phyloP scores from a whole-genome alignment of 495 filamentous ascomycete genomes.

The Cercophora sp. region DNA sequence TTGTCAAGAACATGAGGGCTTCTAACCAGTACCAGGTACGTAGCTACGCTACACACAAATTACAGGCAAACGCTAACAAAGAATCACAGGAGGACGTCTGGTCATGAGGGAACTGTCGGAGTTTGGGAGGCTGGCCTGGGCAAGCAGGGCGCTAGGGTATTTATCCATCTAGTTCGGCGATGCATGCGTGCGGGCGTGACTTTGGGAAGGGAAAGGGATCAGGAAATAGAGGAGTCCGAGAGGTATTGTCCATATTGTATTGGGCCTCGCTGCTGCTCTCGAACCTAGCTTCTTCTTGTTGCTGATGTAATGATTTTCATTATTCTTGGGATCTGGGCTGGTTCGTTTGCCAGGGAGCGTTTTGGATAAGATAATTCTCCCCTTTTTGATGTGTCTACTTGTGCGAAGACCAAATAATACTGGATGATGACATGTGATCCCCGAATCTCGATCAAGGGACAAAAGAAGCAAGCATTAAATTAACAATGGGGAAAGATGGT shows the following conservation, averaged over 20 bases:
- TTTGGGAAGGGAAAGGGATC: conserved; percentile 7
- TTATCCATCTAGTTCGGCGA: conserved; percentile 10
- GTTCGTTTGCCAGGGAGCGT: neutral
- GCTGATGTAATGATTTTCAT: neutral
- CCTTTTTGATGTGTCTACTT: neutral
- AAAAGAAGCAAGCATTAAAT: neutral
- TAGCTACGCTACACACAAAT: neutral
- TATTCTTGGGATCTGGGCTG: neutral
- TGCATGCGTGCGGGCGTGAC: conserved; percentile 8
- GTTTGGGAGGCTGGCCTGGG: too few relatives aligned
- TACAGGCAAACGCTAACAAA: conserved; percentile 16
- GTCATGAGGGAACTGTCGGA: conserved; percentile 55
- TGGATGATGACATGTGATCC: too few relatives aligned
- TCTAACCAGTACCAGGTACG: conserved; percentile 90
- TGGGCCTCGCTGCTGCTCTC: conserved; percentile 10
- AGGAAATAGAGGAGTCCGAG: conserved; percentile 18
- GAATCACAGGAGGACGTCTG: conserved; percentile 72
- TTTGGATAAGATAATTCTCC: neutral
- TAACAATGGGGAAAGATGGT: neutral
- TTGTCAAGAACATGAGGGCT: conserved; percentile 92
- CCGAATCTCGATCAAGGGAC: too few relatives aligned
- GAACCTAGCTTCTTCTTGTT: neutral
- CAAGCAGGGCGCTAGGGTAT: conserved; percentile 14
- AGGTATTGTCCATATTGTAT: conserved; percentile 14
- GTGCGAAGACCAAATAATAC: neutral